Evolutionary conservation across 2,329 filamentous ascomycete genomes (phyloP).

Genomic region (Aotearoamyces nothofagi): DNA sequence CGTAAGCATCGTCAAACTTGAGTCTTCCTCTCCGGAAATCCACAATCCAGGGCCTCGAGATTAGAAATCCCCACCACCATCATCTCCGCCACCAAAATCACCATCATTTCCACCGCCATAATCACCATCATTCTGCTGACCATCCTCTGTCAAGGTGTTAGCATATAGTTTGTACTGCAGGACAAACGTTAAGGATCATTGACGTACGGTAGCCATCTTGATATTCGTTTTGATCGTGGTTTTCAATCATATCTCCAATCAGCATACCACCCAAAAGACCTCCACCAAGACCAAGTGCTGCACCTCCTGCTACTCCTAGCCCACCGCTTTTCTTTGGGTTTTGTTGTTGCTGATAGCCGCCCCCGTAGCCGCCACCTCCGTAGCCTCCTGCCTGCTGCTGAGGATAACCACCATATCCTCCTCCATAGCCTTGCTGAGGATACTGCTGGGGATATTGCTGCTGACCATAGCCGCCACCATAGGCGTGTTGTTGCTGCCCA

Average conservation of each 20-base stretch:
- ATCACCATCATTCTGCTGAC: neutral
- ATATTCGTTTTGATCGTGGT: constrained; percentile 43
- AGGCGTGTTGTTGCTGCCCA: constrained; percentile 12
- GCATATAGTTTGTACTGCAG: neutral
- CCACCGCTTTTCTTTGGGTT: constrained; percentile 31
- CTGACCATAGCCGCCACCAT: constrained; percentile 16
- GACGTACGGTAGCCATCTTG: constrained; percentile 27
- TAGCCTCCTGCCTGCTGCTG: constrained; percentile 18
- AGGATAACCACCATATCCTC: constrained; percentile 23
- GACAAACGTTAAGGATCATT: neutral
- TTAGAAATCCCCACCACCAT: neutral
- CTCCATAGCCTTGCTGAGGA: constrained; percentile 18
- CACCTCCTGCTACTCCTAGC: constrained; percentile 58
- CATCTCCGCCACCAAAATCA: neutral
- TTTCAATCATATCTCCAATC: constrained; percentile 51
- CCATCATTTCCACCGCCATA: too few relatives aligned
- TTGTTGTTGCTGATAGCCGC: constrained; percentile 20
- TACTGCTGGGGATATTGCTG: constrained; percentile 24
- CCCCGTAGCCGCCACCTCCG: constrained; percentile 20
- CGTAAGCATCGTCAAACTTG: too few relatives aligned
- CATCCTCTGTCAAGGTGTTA: neutral
- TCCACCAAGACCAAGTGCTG: constrained; percentile 65
- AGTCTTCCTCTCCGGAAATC: neutral
- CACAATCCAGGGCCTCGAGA: neutral
- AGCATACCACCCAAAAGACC: constrained; percentile 68